Base-by-base conservation (phyloP, 2,329 filamentous ascomycete genomes). In the Grosmannia huntii region DNA sequence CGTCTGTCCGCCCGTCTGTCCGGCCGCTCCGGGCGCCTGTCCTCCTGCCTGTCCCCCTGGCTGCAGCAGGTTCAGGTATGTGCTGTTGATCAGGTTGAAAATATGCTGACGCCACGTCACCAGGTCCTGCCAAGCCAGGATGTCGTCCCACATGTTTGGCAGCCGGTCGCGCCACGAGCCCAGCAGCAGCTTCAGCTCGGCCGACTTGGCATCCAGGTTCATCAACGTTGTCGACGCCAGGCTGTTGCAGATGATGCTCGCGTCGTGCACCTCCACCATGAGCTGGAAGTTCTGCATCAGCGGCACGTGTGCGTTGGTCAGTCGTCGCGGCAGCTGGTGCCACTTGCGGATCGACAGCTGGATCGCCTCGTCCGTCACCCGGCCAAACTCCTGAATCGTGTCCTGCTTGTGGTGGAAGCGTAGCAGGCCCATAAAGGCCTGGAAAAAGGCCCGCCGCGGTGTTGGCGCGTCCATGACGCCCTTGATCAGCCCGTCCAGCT, bases 31-130 rank as follows among this genome's bases (percentile, higher is more conserved):
- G 36, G 12, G n/a, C n/a, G n/a, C 14, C 36, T 38, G 36, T 4
- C 36, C 25, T 28, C 48, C 21, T 23, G 12, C 23, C n/a, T 23
- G 25, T 0, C 48, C 21, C 21, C 50, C 50, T 11, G 82, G 85
- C 1, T 90, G 91, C 46, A 97, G 76, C 52, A 99, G 80, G 57
- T 84, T 82, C 12, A 99, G 81, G 68, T 99, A 99, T 0, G 90
- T 96, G 54, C 83, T 84, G 69, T 99, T 99, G 73, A 99, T 97
- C 27, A 99, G 81, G 59, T 90, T 87, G 75, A 99, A 99, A 61
- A 99, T 96, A 71, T 99, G 94, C 69, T 99, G 95, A 64, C 94
- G 85, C 94, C 94, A 99, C 1, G 94, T 99, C n/a, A 99, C 94
- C 48, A 99, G 77, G 68, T 99, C 95, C 70, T 99, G 94, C 94